Base-by-base conservation (phyloP, 202 grass and related monocot species). In the Brachypodium distachyon region DNA sequence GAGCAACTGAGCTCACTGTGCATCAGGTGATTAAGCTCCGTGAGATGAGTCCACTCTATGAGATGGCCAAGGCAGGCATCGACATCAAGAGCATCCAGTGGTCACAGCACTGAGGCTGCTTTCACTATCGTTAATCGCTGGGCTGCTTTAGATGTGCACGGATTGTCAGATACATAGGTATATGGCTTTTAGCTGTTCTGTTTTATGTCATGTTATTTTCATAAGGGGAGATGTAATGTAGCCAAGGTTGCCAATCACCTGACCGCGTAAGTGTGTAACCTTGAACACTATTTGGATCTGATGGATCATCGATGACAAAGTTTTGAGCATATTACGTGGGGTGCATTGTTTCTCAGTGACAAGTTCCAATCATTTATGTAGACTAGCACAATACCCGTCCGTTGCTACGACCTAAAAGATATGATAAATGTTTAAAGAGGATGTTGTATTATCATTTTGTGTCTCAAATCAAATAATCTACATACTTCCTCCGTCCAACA, bases 31-130 rank as follows among this genome's bases (percentile, higher is more conserved):
- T 90, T 78, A 93, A 93, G 74, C 84, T 93, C n/a, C 87, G 87
- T 26, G 80, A 88, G 31, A 93, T 93, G 91, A 93, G 91, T 39
- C 91, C 91, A 34, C 91, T 93, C 12, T 93, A 93, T 73, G 91
- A 93, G 87, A 90, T 93, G 91, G 91, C 91, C n/a, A 93, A 90
- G 81, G 81, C 91, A 34, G 87, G 91, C 6, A 93, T 93, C 7
- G 50, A 93, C 84, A 25, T 93, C 40, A 93, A 93, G 87, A 90
- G 84, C 27, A 93, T 93, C 28, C 64, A 93, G 73, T 93, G 91
- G 91, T 67, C 91, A 1, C 91, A 93, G 63, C 91, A 93, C 55
- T 93, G 76, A 90, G 28, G 18, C 10, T 23, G 13, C 2, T 67
- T 69, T 60, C 57, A 14, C 58, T 39, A 43, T 22, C 67, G 21